Percentiles rank a stretch among this genome's conserved stretches.
phyloP scores from a whole-genome alignment of 345 rosid species.

The Abelmoschus esculentus region DNA sequence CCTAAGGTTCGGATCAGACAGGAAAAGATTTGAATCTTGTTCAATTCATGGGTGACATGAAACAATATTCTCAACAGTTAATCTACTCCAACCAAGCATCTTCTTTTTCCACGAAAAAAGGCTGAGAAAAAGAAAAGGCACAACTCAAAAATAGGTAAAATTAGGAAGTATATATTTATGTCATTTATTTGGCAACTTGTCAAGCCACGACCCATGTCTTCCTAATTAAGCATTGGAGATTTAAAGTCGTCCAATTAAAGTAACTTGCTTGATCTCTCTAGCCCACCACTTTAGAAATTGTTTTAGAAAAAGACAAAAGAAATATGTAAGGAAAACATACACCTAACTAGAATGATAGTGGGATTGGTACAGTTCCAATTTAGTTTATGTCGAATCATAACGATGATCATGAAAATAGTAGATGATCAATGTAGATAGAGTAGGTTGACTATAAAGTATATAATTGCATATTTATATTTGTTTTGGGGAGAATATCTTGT shows the following conservation, averaged over 20 bases:
- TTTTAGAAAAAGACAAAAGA: background rate
- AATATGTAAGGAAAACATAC: background rate
- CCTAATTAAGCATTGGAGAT: background rate
- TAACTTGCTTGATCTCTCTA: background rate
- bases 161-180: background rate
- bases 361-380: background rate
- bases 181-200: constrained; percentile 2
- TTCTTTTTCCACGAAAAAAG: background rate
- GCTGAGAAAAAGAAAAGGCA: background rate
- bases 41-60: too few species aligned
- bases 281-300: background rate
- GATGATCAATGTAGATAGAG: too few species aligned
- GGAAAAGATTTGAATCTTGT: too few species aligned
- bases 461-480: too few species aligned
- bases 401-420: too few species aligned
- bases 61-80: too few species aligned
- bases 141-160: background rate
- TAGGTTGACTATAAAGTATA: too few species aligned
- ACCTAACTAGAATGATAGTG: background rate
- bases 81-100: too few species aligned
- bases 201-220: background rate
- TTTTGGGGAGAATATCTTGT: too few species aligned
- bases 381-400: constrained; percentile 14
- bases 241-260: background rate
- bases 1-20: too few species aligned